Conservation (phyloP, 768 basidiomycete genomes). For the Tricholoma matsutake region DNA sequence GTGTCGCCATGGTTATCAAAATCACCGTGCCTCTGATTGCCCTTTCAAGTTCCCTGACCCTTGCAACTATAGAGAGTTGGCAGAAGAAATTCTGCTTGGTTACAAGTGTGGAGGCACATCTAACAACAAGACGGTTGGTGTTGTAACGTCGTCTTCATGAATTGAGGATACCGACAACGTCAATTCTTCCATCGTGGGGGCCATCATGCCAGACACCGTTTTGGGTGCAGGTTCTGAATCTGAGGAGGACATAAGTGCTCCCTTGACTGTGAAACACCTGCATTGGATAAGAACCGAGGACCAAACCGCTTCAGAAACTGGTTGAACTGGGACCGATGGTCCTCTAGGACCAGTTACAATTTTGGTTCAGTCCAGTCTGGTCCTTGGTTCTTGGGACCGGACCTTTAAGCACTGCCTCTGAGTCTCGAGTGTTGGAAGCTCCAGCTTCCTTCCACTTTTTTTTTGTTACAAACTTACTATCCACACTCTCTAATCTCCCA, state of each 20-base stretch:
- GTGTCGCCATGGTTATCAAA: neutral
- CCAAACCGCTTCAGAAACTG: too few species aligned
- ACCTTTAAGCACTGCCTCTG: too few species aligned
- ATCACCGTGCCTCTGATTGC: neutral
- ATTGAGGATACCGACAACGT: neutral
- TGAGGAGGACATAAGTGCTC: neutral
- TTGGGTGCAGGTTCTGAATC: neutral
- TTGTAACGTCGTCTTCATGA: neutral
- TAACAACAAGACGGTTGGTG: neutral
- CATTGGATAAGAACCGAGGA: too few species aligned
- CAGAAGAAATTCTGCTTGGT: neutral
- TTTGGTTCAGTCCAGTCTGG: too few species aligned
- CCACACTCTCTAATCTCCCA: too few species aligned
- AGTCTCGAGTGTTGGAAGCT: too few species aligned
- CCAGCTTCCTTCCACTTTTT: too few species aligned
- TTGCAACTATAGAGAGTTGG: neutral
- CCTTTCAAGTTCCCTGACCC: neutral
- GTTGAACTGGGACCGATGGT: too few species aligned
- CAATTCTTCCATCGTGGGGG: neutral
- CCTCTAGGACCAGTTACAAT: too few species aligned
- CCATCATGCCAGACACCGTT: neutral
- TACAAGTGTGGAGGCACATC: neutral
- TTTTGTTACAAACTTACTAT: too few species aligned
- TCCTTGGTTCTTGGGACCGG: too few species aligned
- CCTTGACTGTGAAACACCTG: neutral